phyloP scores from a whole-genome alignment of 2,329 filamentous ascomycete genomes.

The Graphiopsis chlorocephala region DNA sequence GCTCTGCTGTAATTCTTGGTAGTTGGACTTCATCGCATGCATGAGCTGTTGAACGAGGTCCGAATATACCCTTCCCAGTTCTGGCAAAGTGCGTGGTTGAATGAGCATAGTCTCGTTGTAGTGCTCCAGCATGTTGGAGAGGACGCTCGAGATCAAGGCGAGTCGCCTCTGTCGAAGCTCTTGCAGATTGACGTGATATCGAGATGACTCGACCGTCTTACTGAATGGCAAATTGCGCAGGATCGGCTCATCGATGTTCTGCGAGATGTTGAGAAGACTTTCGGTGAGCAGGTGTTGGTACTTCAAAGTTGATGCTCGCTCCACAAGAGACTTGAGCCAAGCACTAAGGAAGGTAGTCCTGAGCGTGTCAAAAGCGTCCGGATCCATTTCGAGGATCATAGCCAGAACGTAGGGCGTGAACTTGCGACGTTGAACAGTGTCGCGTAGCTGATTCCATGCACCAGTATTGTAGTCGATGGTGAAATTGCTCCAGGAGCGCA shows the following conservation, averaged over 20 bases:
- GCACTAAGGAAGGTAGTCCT: slow-evolving; percentile 49
- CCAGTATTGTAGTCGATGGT: slow-evolving; percentile 53
- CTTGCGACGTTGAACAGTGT: slow-evolving; percentile 46
- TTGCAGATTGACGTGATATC: slow-evolving; percentile 48
- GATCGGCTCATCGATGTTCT: slow-evolving; percentile 41
- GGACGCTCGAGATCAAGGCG: slow-evolving; percentile 53
- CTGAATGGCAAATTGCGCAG: slow-evolving; percentile 59
- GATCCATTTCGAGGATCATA: slow-evolving; percentile 41
- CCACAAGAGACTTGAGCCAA: slow-evolving; percentile 56
- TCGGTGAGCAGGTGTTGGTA: slow-evolving; percentile 58
- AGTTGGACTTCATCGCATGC: slow-evolving; percentile 60
- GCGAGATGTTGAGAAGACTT: slow-evolving; percentile 51
- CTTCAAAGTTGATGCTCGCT: slow-evolving; percentile 59
- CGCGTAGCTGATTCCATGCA: slow-evolving; percentile 48
- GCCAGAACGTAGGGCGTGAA: slow-evolving; percentile 47
- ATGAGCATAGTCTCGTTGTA: slow-evolving; percentile 36
- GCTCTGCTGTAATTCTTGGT: slow-evolving; percentile 49
- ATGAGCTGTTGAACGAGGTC: slow-evolving; percentile 56
- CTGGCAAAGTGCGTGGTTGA: slow-evolving; percentile 32
- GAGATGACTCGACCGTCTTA: slow-evolving; percentile 34
- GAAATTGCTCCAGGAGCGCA: slow-evolving; percentile 55
- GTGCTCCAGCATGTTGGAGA: slow-evolving; percentile 59
- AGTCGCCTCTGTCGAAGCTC: slow-evolving; percentile 56
- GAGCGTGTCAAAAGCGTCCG: slow-evolving; percentile 34
- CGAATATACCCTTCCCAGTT: slow-evolving; percentile 47